These are phyloP conservation scores for Penicillium parvum DNA, from an alignment of 495 filamentous ascomycete species.

Conservation along the genomic window DNA sequence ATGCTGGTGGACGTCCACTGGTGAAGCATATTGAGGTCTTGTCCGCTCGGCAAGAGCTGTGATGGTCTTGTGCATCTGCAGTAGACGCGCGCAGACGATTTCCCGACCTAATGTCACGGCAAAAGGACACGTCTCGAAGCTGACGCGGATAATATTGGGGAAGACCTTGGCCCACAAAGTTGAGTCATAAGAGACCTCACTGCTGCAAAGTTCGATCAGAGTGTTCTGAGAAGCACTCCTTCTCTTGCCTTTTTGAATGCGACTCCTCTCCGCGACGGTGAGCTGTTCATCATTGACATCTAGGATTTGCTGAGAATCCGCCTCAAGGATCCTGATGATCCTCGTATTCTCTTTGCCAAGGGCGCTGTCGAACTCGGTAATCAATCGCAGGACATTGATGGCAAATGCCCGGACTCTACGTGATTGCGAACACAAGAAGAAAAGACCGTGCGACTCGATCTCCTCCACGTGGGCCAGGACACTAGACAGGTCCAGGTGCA, in stretches of 20 bases:
- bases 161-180: constrained; percentile 98
- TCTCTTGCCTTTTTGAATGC: constrained; percentile 84
- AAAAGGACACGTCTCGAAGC: constrained; percentile 84
- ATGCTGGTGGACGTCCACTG: constrained; percentile 46
- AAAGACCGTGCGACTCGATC: constrained; percentile 94
- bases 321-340: constrained; percentile 88
- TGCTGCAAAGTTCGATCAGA: constrained; percentile 89
- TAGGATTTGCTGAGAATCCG: constrained; percentile 82
- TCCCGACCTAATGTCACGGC: constrained; percentile 87
- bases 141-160: constrained; percentile 87
- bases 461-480: constrained; percentile 92
- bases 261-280: constrained; percentile 86
- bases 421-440: constrained; percentile 96
- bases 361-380: constrained; percentile 90
- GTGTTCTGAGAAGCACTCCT: constrained; percentile 80
- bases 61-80: constrained; percentile 87
- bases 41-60: constrained; percentile 69
- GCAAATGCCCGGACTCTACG: constrained; percentile 83
- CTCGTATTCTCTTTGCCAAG: constrained; percentile 74
- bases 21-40: constrained; percentile 55
- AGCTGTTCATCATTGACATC: constrained; percentile 89
- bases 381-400: constrained; percentile 83
- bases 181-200: constrained; percentile 90
- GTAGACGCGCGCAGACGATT: constrained; percentile 82
- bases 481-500: constrained; percentile 81